A percentile compares a stretch with the other conserved stretches of the same genome.
These are phyloP conservation scores for Westerdykella aurantiaca DNA, from an alignment of 2,329 filamentous ascomycete species.

Conservation along the genomic window DNA sequence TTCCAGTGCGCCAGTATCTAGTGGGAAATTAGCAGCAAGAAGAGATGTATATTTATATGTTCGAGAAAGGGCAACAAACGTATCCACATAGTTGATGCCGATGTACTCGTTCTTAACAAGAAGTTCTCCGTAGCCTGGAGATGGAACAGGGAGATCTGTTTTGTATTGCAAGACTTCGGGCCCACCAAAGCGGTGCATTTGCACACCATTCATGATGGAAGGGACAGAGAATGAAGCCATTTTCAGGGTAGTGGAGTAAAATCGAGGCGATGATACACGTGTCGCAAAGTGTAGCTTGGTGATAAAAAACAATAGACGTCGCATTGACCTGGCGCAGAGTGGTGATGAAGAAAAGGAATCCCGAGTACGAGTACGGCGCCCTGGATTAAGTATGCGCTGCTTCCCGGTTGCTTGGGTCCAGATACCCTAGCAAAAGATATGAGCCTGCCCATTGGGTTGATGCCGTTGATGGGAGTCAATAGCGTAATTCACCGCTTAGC, in stretches of 20 bases:
- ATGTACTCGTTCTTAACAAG: slow-evolving; percentile 68
- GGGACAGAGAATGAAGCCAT: slow-evolving; percentile 34
- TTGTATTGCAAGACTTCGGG: slow-evolving; percentile 62
- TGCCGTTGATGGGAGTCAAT: no score
- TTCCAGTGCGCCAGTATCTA: slow-evolving; percentile 5
- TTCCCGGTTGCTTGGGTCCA: no score
- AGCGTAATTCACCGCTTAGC: no score
- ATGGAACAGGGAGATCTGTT: slow-evolving; percentile 62
- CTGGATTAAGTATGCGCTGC: no score
- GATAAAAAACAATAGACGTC: no score
- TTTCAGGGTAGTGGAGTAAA: neutral
- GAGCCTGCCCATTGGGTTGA: no score
- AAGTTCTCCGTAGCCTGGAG: slow-evolving; percentile 57
- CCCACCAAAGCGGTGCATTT: slow-evolving; percentile 63
- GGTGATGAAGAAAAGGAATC: no score
- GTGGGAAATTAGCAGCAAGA: slow-evolving; percentile 40
- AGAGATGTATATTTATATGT: slow-evolving; percentile 20
- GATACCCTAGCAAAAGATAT: no score
- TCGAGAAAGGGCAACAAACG: slow-evolving; percentile 68
- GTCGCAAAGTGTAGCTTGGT: slow-evolving; percentile 1
- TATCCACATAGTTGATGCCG: slow-evolving; percentile 80
- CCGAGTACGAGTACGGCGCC: no score
- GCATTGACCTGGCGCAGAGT: no score
- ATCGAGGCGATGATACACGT: neutral
- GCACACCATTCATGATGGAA: slow-evolving; percentile 62